Conservation (phyloP, 108 stramenopile species). For the Cyclotella choctawhatcheeana region DNA sequence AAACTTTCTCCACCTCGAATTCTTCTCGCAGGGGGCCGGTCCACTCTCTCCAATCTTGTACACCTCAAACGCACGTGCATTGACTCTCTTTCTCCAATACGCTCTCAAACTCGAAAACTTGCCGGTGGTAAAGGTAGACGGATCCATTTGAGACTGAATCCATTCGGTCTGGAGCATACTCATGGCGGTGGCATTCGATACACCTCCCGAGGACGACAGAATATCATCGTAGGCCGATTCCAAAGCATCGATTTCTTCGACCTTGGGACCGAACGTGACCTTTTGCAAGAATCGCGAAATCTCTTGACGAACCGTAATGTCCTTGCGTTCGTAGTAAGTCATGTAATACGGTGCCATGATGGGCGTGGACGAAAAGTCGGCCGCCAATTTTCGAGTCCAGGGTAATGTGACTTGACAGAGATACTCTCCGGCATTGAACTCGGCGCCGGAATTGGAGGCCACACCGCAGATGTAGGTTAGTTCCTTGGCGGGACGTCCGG, state of each 20-base stretch:
- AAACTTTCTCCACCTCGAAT: conserved; percentile 47
- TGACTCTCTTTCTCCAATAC: conserved; percentile 48
- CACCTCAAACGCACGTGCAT: conserved; percentile 33
- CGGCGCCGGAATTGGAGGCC: conserved; percentile 35
- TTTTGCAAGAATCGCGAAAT: conserved; percentile 53
- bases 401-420: conserved; percentile 44
- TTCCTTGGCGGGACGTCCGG: conserved; percentile 7
- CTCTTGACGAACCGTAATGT: conserved; percentile 27
- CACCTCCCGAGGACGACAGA: background rate
- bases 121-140: conserved; percentile 32
- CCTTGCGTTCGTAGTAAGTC: conserved; percentile 25
- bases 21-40: conserved; percentile 38
- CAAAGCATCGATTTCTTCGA: conserved; percentile 19
- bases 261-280: conserved; percentile 54
- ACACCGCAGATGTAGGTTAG: conserved; percentile 21
- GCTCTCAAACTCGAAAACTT: conserved; percentile 30
- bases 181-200: conserved; percentile 19
- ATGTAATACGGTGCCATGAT: conserved; percentile 32
- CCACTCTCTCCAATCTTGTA: conserved; percentile 48
- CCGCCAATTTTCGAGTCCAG: conserved; percentile 4
- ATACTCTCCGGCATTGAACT: conserved; percentile 33
- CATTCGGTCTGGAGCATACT: conserved; percentile 24
- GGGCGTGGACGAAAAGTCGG: conserved; percentile 3
- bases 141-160: conserved; percentile 38
- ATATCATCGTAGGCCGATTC: conserved; percentile 19